These are phyloP conservation scores for Chaetoceros tenuissimus DNA, from an alignment of 108 stramenopile genomes.

Conservation along the genomic window DNA sequence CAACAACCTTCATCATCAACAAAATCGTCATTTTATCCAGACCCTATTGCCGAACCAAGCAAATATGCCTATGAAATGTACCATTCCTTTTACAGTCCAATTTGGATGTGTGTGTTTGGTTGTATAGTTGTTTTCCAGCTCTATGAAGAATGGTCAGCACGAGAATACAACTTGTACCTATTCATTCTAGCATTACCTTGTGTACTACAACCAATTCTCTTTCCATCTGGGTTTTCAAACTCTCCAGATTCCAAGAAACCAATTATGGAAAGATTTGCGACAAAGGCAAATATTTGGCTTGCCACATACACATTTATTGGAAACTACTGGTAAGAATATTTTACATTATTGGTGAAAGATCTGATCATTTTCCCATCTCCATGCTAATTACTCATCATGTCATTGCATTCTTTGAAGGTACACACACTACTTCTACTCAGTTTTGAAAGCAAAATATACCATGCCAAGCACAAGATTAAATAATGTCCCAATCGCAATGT, in stretches of 20 bases:
- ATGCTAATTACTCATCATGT: neutral
- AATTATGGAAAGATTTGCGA: slow-evolving; percentile 61
- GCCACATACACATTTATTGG: slow-evolving; percentile 93
- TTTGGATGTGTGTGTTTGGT: slow-evolving; percentile 79
- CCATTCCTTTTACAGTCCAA: slow-evolving; percentile 56
- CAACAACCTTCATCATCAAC: slow-evolving; percentile 31
- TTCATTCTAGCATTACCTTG: slow-evolving; percentile 71
- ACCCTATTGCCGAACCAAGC: slow-evolving; percentile 47
- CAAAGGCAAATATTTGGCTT: slow-evolving; percentile 90
- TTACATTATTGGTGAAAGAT: neutral
- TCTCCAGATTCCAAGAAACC: slow-evolving; percentile 67
- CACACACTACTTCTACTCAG: slow-evolving; percentile 90
- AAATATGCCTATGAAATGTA: slow-evolving; percentile 77
- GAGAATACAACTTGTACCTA: slow-evolving; percentile 64
- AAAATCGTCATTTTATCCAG: slow-evolving; percentile 20
- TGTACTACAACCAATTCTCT: slow-evolving; percentile 75
- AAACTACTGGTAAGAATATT: slow-evolving; percentile 94
- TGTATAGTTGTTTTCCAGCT: slow-evolving; percentile 65
- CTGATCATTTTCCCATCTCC: neutral
- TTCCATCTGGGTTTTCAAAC: slow-evolving; percentile 36
- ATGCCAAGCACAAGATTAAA: slow-evolving; percentile 92
- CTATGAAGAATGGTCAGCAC: slow-evolving; percentile 78
- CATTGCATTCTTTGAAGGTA: neutral
- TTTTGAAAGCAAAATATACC: slow-evolving; percentile 90
- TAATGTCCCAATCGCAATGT: slow-evolving; percentile 92